phyloP scores from a whole-genome alignment of 495 filamentous ascomycete species.

The Usnea hakonensis region DNA sequence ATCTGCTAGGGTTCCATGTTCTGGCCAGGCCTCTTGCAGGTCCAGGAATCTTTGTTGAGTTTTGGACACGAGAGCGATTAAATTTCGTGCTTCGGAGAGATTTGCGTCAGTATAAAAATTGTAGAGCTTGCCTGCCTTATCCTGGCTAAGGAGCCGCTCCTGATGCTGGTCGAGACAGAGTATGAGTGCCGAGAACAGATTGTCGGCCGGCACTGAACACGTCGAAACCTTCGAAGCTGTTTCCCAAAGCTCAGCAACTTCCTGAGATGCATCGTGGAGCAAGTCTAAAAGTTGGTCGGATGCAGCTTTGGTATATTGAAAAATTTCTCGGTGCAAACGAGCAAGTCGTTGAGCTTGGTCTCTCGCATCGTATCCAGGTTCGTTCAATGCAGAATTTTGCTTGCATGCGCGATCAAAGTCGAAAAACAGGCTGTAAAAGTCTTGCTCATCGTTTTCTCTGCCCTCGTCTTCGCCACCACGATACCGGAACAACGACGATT shows the following conservation, averaged over 20 bases:
- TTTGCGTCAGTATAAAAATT: conserved; percentile 88
- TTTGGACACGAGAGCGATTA: conserved; percentile 56
- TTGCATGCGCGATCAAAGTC: conserved; percentile 50
- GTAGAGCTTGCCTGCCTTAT: conserved; percentile 42
- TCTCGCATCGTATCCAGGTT: conserved; percentile 26
- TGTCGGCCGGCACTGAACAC: conserved; percentile 36
- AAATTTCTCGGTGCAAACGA: conserved; percentile 46
- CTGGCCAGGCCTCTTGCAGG: conserved; percentile 61
- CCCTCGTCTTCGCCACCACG: conserved; percentile 64
- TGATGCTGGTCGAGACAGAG: conserved; percentile 53
- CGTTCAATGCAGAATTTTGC: conserved; percentile 27
- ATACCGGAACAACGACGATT: conserved; percentile 72
- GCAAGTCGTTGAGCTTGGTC: conserved; percentile 45
- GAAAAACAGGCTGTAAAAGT: conserved; percentile 74
- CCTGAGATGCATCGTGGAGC: conserved; percentile 10
- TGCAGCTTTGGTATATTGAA: conserved; percentile 27
- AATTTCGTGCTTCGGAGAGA: conserved; percentile 59
- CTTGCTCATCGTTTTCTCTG: conserved; percentile 68
- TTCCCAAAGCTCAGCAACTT: conserved; percentile 13
- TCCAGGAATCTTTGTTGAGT: conserved; percentile 62
- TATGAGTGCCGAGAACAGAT: conserved; percentile 57
- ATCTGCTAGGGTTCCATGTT: conserved; percentile 67
- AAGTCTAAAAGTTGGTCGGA: conserved; percentile 10
- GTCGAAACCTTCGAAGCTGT: conserved; percentile 17
- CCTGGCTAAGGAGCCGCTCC: conserved; percentile 42